Conservation (phyloP, 805 yeast species). For the Diddensiella caesifluorescens region DNA sequence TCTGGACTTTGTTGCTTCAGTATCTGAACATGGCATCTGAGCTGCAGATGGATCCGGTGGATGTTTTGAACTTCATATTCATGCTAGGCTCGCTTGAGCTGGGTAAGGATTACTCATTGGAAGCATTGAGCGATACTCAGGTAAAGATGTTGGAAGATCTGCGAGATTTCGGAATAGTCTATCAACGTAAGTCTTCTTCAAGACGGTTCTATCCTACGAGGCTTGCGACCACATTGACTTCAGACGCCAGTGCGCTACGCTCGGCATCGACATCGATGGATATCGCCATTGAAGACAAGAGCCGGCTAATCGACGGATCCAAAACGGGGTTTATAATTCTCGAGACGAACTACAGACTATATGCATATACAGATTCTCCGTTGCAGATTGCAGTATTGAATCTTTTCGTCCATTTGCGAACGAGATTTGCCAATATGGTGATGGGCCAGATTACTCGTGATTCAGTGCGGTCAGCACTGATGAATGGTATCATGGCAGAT, state of each 20-base stretch:
- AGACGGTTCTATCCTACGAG: conserved; percentile 83
- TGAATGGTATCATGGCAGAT: conserved; percentile 89
- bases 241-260: conserved; percentile 68
- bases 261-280: conserved; percentile 74
- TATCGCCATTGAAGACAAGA: conserved; percentile 43
- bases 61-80: conserved; percentile 87
- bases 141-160: conserved; percentile 81
- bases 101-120: conserved; percentile 76
- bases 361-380: conserved; percentile 91
- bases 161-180: conserved; percentile 85
- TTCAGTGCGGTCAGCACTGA: conserved; percentile 75
- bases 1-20: conserved; percentile 87
- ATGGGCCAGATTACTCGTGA: conserved; percentile 92
- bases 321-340: conserved; percentile 68
- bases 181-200: conserved; percentile 53
- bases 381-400: conserved; percentile 89
- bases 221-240: conserved; percentile 81
- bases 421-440: conserved; percentile 87
- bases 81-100: conserved; percentile 88
- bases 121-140: conserved; percentile 73
- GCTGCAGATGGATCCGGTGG: conserved; percentile 90
- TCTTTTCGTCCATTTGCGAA: conserved; percentile 76
- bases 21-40: conserved; percentile 80
- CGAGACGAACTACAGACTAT: conserved; percentile 89
- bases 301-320: conserved; percentile 1